A percentile compares a stretch with the other conserved stretches of the same genome.
phyloP scores from a whole-genome alignment of 768 basidiomycete genomes.

The Leccinum boreale region DNA sequence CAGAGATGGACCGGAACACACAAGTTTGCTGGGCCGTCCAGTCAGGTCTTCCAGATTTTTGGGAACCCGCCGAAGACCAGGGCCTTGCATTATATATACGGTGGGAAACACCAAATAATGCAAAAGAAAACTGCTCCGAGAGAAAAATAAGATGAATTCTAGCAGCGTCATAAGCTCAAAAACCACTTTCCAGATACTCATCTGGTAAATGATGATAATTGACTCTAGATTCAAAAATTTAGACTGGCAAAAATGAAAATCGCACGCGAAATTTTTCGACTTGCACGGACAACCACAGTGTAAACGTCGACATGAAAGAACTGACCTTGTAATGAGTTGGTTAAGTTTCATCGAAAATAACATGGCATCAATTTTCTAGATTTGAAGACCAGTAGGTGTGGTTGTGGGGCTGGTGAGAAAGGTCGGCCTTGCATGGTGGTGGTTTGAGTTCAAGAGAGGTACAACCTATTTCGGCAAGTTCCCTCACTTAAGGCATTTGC shows the following conservation, averaged over 20 bases:
- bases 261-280: background rate
- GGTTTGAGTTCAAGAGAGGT: conserved; percentile 31
- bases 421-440: conserved; percentile 21
- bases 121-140: background rate
- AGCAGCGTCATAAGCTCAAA: background rate
- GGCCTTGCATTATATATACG: background rate
- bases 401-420: background rate
- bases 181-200: background rate
- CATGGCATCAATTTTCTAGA: background rate
- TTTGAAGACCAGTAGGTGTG: background rate
- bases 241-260: background rate
- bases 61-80: background rate
- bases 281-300: background rate
- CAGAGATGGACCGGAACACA: background rate
- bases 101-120: conserved; percentile 11
- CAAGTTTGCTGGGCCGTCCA: background rate
- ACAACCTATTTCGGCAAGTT: conserved; percentile 18
- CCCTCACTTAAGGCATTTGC: conserved; percentile 27
- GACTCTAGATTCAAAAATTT: background rate
- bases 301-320: background rate
- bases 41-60: background rate
- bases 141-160: background rate
- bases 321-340: background rate
- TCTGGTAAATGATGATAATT: background rate
- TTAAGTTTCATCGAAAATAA: background rate